Evolutionary conservation across 805 yeast genomes (phyloP).

Genomic region (Kodamaea sagamina): DNA sequence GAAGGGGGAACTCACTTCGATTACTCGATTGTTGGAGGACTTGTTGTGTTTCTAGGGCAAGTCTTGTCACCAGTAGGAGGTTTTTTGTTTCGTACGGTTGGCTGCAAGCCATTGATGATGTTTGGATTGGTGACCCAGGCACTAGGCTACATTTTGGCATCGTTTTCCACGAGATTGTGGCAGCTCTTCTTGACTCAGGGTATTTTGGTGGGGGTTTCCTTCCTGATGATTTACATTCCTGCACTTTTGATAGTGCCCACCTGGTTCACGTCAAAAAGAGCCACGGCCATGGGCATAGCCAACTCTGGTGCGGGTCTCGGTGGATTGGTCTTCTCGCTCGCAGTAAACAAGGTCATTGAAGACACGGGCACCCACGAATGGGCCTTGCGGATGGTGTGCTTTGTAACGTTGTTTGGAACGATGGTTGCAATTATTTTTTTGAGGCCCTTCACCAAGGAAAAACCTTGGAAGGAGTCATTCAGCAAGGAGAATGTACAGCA

Average conservation of each 20-base stretch:
- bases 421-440: slow-evolving; percentile 43
- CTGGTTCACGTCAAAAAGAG: slow-evolving; percentile 58
- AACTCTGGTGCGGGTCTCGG: slow-evolving; percentile 57
- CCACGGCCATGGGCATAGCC: slow-evolving; percentile 50
- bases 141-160: slow-evolving; percentile 59
- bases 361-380: slow-evolving; percentile 44
- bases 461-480: slow-evolving; percentile 25
- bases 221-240: slow-evolving; percentile 38
- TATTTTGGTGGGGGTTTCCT: slow-evolving; percentile 48
- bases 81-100: slow-evolving; percentile 45
- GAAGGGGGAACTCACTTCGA: slow-evolving; percentile 57
- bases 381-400: slow-evolving; percentile 45
- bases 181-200: slow-evolving; percentile 72
- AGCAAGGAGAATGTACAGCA: slow-evolving; percentile 20
- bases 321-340: slow-evolving; percentile 51
- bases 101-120: slow-evolving; percentile 41
- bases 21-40: slow-evolving; percentile 68
- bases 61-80: slow-evolving; percentile 43
- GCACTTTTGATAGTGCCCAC: slow-evolving; percentile 62
- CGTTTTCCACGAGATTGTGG: slow-evolving; percentile 61
- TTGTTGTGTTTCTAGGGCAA: slow-evolving; percentile 45
- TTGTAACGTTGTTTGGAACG: slow-evolving; percentile 34
- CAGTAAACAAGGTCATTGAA: slow-evolving; percentile 46
- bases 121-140: slow-evolving; percentile 55
- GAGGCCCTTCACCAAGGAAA: slow-evolving; percentile 43